phyloP scores from a whole-genome alignment of 108 stramenopile species.

The Stephanodiscus minutulus region DNA sequence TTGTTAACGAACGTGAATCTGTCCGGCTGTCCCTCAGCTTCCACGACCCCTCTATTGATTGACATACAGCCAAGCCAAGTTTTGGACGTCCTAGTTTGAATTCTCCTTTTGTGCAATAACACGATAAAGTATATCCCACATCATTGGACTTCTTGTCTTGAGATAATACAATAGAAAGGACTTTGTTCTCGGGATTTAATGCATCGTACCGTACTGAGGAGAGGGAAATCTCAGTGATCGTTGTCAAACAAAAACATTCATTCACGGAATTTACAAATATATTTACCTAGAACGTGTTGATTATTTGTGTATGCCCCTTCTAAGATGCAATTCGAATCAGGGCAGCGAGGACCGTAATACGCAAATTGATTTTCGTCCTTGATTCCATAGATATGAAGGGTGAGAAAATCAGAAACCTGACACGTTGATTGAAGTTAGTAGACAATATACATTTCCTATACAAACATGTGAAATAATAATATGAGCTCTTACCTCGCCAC shows the following conservation, averaged over 20 bases:
- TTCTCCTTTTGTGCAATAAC: slow-evolving; percentile 64
- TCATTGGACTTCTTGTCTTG: slow-evolving; percentile 73
- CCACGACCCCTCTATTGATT: slow-evolving; percentile 26
- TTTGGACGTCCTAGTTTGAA: slow-evolving; percentile 59
- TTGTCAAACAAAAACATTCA: no score
- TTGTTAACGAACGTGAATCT: slow-evolving; percentile 23
- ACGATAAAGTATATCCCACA: slow-evolving; percentile 71
- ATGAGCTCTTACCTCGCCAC: slow-evolving; percentile 50
- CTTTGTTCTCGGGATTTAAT: slow-evolving; percentile 48
- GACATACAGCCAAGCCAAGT: slow-evolving; percentile 32
- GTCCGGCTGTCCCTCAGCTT: slow-evolving; percentile 13
- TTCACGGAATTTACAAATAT: no score
- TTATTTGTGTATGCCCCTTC: slow-evolving; percentile 78
- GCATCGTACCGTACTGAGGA: slow-evolving; percentile 63
- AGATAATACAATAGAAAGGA: slow-evolving; percentile 71
- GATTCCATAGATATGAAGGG: slow-evolving; percentile 68
- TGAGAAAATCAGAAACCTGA: slow-evolving; percentile 55
- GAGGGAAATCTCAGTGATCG: no score
- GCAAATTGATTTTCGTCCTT: slow-evolving; percentile 46
- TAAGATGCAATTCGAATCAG: slow-evolving; percentile 51
- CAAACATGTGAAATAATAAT: neutral
- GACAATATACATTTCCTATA: neutral
- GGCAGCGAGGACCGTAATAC: no score
- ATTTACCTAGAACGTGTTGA: slow-evolving; percentile 59
- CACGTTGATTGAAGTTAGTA: slow-evolving; percentile 7